phyloP scores from a whole-genome alignment of 768 basidiomycete genomes.

The Tylopilus intermedius region DNA sequence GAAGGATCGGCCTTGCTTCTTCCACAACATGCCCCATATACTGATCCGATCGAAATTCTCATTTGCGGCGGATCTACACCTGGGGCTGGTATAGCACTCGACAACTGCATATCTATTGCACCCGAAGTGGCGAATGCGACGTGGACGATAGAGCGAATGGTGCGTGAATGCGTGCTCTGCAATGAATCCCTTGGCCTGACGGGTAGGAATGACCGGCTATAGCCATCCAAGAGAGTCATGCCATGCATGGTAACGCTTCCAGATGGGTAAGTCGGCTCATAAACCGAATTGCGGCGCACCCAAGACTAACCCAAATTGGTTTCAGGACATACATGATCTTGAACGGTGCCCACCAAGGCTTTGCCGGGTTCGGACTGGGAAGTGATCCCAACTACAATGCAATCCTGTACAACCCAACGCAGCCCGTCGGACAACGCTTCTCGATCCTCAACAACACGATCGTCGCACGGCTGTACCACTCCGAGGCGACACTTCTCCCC shows the following conservation, averaged over 20 bases:
- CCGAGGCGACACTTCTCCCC: slow-evolving; percentile 67
- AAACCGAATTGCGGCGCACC: no score
- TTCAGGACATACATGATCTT: slow-evolving; percentile 65
- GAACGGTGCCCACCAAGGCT: slow-evolving; percentile 67
- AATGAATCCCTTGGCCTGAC: no score
- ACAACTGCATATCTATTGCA: no score
- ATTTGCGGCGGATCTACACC: no score
- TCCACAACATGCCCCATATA: no score
- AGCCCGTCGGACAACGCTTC: slow-evolving; percentile 55
- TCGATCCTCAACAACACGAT: slow-evolving; percentile 65
- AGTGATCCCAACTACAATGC: slow-evolving; percentile 59
- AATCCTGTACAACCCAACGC: slow-evolving; percentile 63
- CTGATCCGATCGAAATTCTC: no score
- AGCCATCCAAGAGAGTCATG: slow-evolving; percentile 76
- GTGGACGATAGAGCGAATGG: no score
- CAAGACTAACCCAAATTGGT: slow-evolving; percentile 11
- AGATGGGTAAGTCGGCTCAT: slow-evolving; percentile 19
- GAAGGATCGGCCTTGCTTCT: no score
- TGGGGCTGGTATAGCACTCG: no score
- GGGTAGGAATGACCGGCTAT: not conserved
- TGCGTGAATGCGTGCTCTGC: no score
- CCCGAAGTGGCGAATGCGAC: no score
- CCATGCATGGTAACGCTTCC: slow-evolving; percentile 69
- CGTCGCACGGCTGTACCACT: slow-evolving; percentile 74
- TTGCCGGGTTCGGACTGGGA: slow-evolving; percentile 71